phyloP scores from a whole-genome alignment of 805 yeast species.

The Candida methanosorbosa region DNA sequence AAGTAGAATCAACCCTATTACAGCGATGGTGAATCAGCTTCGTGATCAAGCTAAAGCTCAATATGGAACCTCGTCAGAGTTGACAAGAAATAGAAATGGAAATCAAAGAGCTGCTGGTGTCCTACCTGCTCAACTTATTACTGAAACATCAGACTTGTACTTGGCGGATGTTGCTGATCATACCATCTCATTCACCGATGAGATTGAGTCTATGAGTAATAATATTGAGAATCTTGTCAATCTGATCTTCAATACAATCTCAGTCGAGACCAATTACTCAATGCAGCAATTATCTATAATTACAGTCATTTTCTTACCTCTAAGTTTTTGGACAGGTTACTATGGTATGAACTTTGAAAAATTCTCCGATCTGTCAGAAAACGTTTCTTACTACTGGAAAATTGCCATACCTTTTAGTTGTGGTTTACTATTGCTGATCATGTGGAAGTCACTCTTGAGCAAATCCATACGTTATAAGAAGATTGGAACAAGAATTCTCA shows the following conservation, averaged over 20 bases:
- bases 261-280: conserved; percentile 45
- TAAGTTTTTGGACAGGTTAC: conserved; percentile 54
- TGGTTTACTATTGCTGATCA: conserved; percentile 26
- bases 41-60: conserved; percentile 25
- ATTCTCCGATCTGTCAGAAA: conserved; percentile 30
- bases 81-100: conserved; percentile 3
- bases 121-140: conserved; percentile 16
- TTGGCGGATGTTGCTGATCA: conserved; percentile 52
- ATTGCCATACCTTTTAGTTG: conserved; percentile 34
- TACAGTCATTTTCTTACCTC: conserved; percentile 50
- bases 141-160: conserved; percentile 38
- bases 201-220: conserved; percentile 43
- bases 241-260: conserved; percentile 47
- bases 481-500: not conserved
- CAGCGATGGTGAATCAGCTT: conserved; percentile 37
- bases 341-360: conserved; percentile 46
- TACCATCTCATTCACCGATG: conserved; percentile 40
- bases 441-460: too few species aligned
- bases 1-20: conserved; percentile 37
- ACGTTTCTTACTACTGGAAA: conserved; percentile 38
- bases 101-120: conserved; percentile 2
- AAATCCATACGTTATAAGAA: not conserved
- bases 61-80: not conserved
- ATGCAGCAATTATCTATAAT: conserved; percentile 46
- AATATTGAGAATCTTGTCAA: conserved; percentile 43